Percentiles rank a stretch among this genome's conserved stretches.
Evolutionary conservation across 1,139 yeast species (phyloP).

Genomic region (Saccharomycopsis phalli): DNA sequence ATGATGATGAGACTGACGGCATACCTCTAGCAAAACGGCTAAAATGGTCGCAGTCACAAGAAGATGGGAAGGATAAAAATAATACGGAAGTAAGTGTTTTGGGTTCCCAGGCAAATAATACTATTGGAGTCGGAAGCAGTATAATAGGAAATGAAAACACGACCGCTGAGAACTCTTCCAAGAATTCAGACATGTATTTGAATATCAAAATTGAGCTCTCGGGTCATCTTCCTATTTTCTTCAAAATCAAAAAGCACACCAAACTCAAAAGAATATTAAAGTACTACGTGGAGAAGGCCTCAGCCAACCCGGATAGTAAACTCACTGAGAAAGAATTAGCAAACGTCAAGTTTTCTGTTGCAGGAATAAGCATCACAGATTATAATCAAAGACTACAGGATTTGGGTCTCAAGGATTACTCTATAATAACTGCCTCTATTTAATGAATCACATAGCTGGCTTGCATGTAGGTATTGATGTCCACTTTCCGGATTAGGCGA

Average conservation of each 20-base stretch:
- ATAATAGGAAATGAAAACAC: not conserved
- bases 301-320: not conserved
- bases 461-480: too few relatives aligned
- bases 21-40: not conserved
- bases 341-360: slow-evolving; percentile 9
- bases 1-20: not conserved
- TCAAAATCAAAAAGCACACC: slow-evolving; percentile 17
- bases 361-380: slow-evolving; percentile 5
- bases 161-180: not conserved
- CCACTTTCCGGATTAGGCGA: too few relatives aligned
- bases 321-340: slow-evolving; percentile 5
- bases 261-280: slow-evolving; percentile 18
- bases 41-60: too few relatives aligned
- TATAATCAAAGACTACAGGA: slow-evolving; percentile 11
- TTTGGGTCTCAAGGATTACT: slow-evolving; percentile 8
- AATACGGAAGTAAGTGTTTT: too few relatives aligned
- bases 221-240: slow-evolving; percentile 9
- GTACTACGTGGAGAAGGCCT: slow-evolving; percentile 12
- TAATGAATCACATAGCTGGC: too few relatives aligned
- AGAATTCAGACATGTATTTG: slow-evolving; percentile 1
- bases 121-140: not conserved
- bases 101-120: not conserved
- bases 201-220: slow-evolving; percentile 17
- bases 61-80: too few relatives aligned
- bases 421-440: slow-evolving; percentile 10